Evolutionary conservation across 2,329 filamentous ascomycete species (phyloP).

Genomic region (Domatiomyces globalis): DNA sequence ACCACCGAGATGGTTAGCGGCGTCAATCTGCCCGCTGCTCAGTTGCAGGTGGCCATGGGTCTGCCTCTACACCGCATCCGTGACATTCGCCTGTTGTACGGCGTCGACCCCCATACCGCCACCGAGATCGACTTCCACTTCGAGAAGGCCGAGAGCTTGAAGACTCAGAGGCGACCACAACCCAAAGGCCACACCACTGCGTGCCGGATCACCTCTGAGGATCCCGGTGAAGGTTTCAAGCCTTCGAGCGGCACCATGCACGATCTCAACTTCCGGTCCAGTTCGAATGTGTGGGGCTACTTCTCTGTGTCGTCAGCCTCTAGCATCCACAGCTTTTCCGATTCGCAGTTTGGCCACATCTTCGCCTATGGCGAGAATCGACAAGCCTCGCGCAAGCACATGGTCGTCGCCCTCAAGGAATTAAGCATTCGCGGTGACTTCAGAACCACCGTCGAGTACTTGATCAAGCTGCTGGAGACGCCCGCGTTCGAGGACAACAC

Average conservation of each 20-base stretch:
- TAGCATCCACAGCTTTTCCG: conserved; percentile 97
- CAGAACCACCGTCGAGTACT: conserved; percentile 93
- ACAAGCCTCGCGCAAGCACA: conserved; percentile 91
- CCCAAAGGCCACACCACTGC: conserved; percentile 96
- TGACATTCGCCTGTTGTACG: conserved; percentile 91
- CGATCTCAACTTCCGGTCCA: conserved; percentile 96
- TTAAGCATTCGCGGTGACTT: conserved; percentile 99
- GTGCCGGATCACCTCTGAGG: conserved; percentile 97
- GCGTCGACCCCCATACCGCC: conserved; percentile 74
- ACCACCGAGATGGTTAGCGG: conserved; percentile 99
- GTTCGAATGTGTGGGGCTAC: conserved; percentile 99
- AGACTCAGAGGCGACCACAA: conserved; percentile 75
- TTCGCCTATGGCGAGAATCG: conserved; percentile 98
- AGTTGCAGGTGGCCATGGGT: conserved; percentile 98
- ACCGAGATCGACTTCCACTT: conserved; percentile 96
- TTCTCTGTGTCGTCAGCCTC: conserved; percentile 95
- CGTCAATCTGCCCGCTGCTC: conserved; percentile 90
- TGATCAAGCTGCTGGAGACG: conserved; percentile 96
- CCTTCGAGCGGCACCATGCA: conserved; percentile 98
- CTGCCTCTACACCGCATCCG: conserved; percentile 86
- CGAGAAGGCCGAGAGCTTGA: conserved; percentile 65
- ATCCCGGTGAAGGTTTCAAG: conserved; percentile 98
- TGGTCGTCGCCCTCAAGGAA: conserved; percentile 97
- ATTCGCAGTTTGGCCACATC: conserved; percentile 97
- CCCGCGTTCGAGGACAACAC: conserved; percentile 98